Base-by-base conservation (phyloP, 2,329 filamentous ascomycete species). In the Pseudogymnoascus pannorum region DNA sequence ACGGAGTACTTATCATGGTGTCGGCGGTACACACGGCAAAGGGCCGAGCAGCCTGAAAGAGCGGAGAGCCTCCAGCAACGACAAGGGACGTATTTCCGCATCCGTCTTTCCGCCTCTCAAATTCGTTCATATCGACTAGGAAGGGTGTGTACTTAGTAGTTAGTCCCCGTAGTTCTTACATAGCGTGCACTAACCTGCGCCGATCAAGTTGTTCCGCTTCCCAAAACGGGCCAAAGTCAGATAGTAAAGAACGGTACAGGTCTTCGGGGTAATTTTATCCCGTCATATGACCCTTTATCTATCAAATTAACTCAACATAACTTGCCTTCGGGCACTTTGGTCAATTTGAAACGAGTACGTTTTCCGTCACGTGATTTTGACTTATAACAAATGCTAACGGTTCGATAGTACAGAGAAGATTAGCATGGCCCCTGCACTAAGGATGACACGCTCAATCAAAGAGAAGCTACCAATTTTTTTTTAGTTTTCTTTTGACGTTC, bases 381-480 rank as follows among this genome's bases (percentile, higher is more conserved):
- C 9, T 35, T 12, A 35, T 35, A 35, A 35, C 33, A 35, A n/a
- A 35, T 35, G 33, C 33, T 35, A 35, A 35, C 33, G 33, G 33
- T 35, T 35, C 33, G 14, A 44, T 58, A 31, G 24, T 31, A 85
- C 81, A 87, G 83, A 87, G 84, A 87, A 87, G 83, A 87, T 87
- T 88, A 89, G 87, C 87, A 89, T 89, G 86, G 86, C 86, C 87
- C 83, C 82, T 86, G 83, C 82, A 86, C 89, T 92, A 93, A 93
- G 89, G 89, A 92, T 93, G 89, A 92, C 88, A 92, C 87, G 86
- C 86, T 87, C 81, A 84, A 86, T 84, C 85, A 87, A 87, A 88
- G 86, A 88, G 86, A 87, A 84, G 81, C 84, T 83, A 81, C 80
- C 79, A 79, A 78, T 84, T 83, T 85, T 87, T 86, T 31, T 31